phyloP scores from a whole-genome alignment of 257 asterid species.

The Solanum phureja region DNA sequence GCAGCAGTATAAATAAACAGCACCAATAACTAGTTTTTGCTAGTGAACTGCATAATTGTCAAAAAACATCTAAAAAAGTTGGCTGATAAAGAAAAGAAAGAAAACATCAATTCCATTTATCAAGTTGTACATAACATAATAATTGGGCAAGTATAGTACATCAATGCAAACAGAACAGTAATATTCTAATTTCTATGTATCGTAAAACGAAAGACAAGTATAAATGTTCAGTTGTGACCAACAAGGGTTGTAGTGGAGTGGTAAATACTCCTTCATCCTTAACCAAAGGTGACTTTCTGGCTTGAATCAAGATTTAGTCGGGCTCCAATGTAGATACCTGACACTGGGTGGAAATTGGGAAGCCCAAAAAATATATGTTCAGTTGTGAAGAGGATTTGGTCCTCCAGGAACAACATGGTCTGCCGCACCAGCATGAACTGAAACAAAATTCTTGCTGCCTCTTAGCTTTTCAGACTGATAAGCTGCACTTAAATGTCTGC shows the following conservation, averaged over 20 bases:
- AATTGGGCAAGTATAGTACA: background rate
- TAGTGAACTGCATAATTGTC: background rate
- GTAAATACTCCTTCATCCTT: background rate
- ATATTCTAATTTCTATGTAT: background rate
- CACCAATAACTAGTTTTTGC: background rate
- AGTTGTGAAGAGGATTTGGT: slow-evolving; percentile 9
- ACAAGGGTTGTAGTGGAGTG: background rate
- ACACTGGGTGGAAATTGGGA: background rate
- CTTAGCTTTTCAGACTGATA: background rate
- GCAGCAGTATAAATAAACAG: background rate
- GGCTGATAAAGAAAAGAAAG: background rate
- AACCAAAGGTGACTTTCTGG: too few species aligned
- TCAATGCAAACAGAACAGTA: background rate
- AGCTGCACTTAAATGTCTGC: background rate
- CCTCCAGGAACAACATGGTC: slow-evolving; percentile 3
- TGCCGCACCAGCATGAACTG: background rate
- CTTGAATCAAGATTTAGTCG: too few species aligned
- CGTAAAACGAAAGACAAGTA: background rate
- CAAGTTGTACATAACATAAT: background rate
- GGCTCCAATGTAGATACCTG: too few species aligned
- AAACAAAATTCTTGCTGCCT: background rate
- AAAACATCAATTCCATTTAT: background rate
- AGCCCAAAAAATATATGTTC: background rate
- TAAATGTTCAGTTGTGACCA: background rate
- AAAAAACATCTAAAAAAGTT: background rate